These are phyloP conservation scores for Lachancea sp. DNA, from an alignment of 805 yeast genomes.

Conservation along the genomic window DNA sequence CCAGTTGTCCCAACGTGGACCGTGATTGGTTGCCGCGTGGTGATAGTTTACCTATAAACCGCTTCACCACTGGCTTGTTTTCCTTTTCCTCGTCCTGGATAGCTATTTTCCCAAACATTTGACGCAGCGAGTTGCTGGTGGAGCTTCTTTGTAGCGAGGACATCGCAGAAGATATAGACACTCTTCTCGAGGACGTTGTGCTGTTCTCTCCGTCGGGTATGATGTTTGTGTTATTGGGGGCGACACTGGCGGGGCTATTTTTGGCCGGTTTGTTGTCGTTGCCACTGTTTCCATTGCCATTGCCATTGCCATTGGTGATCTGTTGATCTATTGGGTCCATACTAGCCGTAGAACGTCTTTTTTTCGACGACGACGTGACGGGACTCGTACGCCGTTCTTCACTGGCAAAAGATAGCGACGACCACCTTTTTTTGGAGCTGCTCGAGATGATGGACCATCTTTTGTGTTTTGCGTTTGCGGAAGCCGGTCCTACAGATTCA, in stretches of 20 bases:
- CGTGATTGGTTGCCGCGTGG: conserved; percentile 2
- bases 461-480: conserved; percentile 8
- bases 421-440: conserved; percentile 31
- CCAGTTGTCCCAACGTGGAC: conserved; percentile 6
- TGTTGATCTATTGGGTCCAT: background rate
- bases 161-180: conserved; percentile 8
- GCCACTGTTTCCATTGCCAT: no score
- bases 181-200: background rate
- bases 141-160: conserved; percentile 24
- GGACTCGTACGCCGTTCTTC: conserved; percentile 9
- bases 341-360: conserved; percentile 5
- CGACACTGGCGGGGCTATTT: background rate
- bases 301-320: background rate
- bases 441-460: conserved; percentile 29
- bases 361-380: conserved; percentile 1
- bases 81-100: conserved; percentile 22
- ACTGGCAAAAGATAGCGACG: conserved; percentile 21
- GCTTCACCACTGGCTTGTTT: conserved; percentile 8
- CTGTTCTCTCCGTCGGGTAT: background rate
- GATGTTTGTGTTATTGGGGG: background rate
- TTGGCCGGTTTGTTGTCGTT: background rate
- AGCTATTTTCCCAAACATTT: conserved; percentile 25
- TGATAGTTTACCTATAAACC: conserved; percentile 3
- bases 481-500: background rate
- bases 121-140: conserved; percentile 30